Percentiles rank a stretch among this genome's conserved stretches.
Conservation (phyloP, 129 eudicot genomes). For the sunflower (Helianthus annuus) region HanXRQr2.0-SUNRISE NC_035441.2:157866979-157867478, state of each 20-base stretch:
- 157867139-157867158: not conserved
- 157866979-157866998: not conserved
- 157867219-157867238: not conserved
- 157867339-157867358: not conserved
- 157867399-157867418: not conserved
- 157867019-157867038: not conserved
- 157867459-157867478: too few species aligned
- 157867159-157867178: not conserved
- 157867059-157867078: not conserved
- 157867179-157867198: conserved; percentile 6
- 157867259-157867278: not conserved
- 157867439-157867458: too few species aligned
- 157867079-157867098: too few species aligned
- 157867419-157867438: too few species aligned
- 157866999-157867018: not conserved
- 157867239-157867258: not conserved
- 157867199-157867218: conserved; percentile 11
- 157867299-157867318: not conserved
- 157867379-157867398: not conserved
- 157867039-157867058: not conserved
- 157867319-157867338: not conserved
- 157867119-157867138: not conserved
- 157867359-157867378: not conserved
- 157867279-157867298: not conserved
- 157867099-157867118: not conserved